A percentile compares a stretch with the other conserved stretches of the same genome.
These are phyloP conservation scores for Pseudozyma tsukubaensis DNA, from an alignment of 1,284 basidiomycete species.

Conservation along the genomic window DNA sequence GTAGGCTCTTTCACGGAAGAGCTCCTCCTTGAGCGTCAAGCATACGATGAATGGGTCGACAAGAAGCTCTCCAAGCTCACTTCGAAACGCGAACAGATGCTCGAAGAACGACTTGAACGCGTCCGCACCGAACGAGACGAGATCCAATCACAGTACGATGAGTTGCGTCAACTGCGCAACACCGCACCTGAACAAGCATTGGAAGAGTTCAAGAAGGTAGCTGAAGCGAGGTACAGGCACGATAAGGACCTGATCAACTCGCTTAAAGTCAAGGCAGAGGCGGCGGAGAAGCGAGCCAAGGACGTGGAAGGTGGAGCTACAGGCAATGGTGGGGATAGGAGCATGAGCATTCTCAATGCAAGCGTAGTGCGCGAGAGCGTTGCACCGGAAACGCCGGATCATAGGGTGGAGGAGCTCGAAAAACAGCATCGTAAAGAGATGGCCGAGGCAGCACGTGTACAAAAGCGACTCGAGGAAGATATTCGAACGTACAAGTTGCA, in stretches of 20 bases:
- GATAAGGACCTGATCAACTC: constrained; percentile 45
- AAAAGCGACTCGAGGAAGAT: constrained; percentile 43
- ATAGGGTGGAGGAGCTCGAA: constrained; percentile 30
- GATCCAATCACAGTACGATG: constrained; percentile 63
- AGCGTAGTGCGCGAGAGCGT: constrained; percentile 37
- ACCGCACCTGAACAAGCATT: constrained; percentile 57
- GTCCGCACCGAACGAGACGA: constrained; percentile 56
- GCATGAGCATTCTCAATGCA: constrained; percentile 41
- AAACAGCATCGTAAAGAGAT: constrained; percentile 34
- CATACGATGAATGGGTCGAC: constrained; percentile 43
- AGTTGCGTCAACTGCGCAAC: constrained; percentile 56
- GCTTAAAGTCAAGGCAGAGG: constrained; percentile 49
- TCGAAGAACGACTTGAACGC: constrained; percentile 46
- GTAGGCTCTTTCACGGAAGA: constrained; percentile 22
- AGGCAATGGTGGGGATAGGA: constrained; percentile 18
- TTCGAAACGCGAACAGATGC: constrained; percentile 48
- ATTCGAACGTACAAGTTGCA: constrained; percentile 41
- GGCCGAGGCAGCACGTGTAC: constrained; percentile 22
- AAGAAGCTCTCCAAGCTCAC: constrained; percentile 41
- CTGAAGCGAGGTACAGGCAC: constrained; percentile 54
- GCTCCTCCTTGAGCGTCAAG: constrained; percentile 29
- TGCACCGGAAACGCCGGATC: constrained; percentile 18
- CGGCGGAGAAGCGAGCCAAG: constrained; percentile 40
- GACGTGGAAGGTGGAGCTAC: constrained; percentile 17
- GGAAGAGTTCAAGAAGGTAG: constrained; percentile 54